Conservation (phyloP, 2,329 filamentous ascomycete species). For the Rhynchosporium graminicola region DNA sequence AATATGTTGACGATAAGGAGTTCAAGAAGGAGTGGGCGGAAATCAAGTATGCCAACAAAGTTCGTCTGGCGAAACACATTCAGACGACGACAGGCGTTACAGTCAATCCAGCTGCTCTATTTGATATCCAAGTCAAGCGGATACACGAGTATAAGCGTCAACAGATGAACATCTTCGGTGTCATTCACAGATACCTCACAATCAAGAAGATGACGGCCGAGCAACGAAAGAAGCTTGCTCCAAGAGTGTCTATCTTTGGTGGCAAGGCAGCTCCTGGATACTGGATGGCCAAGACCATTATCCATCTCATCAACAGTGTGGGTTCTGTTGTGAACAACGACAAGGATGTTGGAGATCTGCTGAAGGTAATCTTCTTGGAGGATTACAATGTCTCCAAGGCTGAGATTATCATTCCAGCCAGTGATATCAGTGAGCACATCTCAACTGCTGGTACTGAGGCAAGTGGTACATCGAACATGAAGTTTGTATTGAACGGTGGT, state of each 20-base stretch:
- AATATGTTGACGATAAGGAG: slow-evolving; percentile 78
- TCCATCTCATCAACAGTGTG: slow-evolving; percentile 93
- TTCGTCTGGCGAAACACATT: slow-evolving; percentile 88
- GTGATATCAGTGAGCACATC: slow-evolving; percentile 97
- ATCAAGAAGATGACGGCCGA: slow-evolving; percentile 84
- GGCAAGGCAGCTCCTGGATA: slow-evolving; percentile 97
- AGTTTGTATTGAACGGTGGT: slow-evolving; percentile 96
- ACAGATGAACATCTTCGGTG: slow-evolving; percentile 97
- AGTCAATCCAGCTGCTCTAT: slow-evolving; percentile 85
- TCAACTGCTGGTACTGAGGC: slow-evolving; percentile 95
- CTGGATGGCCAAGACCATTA: slow-evolving; percentile 99
- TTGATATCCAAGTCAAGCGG: slow-evolving; percentile 97
- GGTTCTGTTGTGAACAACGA: slow-evolving; percentile 91
- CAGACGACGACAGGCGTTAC: slow-evolving; percentile 75
- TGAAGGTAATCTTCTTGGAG: slow-evolving; percentile 96
- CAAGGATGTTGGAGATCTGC: slow-evolving; percentile 83
- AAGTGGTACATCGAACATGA: slow-evolving; percentile 96
- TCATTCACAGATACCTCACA: slow-evolving; percentile 89
- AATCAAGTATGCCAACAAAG: slow-evolving; percentile 96
- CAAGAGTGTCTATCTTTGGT: slow-evolving; percentile 93
- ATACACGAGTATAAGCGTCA: slow-evolving; percentile 99
- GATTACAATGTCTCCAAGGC: slow-evolving; percentile 99
- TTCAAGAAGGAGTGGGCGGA: slow-evolving; percentile 95
- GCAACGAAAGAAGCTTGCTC: slow-evolving; percentile 81
- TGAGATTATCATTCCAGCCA: slow-evolving; percentile 92